Evolutionary conservation across 208 protist species (phyloP), one percentile per base, ranked within the genome.

Genomic region (Leishmania gerbilli): DNA sequence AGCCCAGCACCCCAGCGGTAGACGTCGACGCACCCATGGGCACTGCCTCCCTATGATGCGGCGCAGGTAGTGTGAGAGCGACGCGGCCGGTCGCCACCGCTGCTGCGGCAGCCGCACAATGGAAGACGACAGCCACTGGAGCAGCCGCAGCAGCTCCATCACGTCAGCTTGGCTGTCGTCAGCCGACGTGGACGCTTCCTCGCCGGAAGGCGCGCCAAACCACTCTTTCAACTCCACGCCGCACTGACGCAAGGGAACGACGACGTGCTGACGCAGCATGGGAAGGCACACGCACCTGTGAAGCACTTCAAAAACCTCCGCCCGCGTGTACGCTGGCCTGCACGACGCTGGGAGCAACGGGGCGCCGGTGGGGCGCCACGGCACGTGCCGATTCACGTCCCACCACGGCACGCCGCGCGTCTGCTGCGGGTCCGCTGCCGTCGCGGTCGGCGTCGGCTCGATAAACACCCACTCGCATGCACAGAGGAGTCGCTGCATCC

Each of bases 401-500:
- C 65, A 62, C 79, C 78, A 83, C 49, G 58, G 42, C 34, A 83
- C 62, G 24, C 84, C 79, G 6, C 58, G 17, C 37, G 40, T 49
- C 58, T 71, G 77, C 31, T 42, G 42, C 1, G 49, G 67, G 27
- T 56, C 37, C 62, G n/a, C 77, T 24, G 56, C 31, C 24, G 13
- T 17, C 53, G 45, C 49, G 37, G 42, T 24, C 21, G 81, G 56
- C 24, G 68, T 68, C 53, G 77, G 64, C 58, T 31, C 76, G 27
- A 80, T 67, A 74, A 86, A 86, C 31, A 82, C 2, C 76, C 77
- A 84, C 58, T 85, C 79, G 45, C 68, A 84, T 15, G 88, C 86
- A 24, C 76, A 49, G 9, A 88, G 68, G 34, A 95, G 71, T 21
- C 60, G 56, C 51, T 56, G 74, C n/a, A 95, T 53, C 86, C 86